These are phyloP conservation scores for Avena atlantica DNA, from an alignment of 176 grass and related monocot genomes.

Conservation along the genomic window DNA sequence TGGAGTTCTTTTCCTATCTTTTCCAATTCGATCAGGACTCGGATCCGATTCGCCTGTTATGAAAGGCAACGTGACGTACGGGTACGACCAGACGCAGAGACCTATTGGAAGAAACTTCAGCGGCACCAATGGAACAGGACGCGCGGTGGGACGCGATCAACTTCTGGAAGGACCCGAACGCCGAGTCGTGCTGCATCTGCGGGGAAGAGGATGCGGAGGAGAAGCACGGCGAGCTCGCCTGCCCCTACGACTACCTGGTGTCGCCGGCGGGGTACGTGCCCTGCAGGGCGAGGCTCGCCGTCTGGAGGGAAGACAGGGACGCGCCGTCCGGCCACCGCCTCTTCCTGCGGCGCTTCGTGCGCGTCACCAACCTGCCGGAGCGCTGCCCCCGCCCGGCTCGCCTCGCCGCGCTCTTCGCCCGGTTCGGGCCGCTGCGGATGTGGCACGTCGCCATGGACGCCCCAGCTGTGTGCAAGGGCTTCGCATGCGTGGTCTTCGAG, in stretches of 20 bases:
- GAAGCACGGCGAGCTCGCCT: slow-evolving; percentile 25
- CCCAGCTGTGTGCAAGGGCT: neutral
- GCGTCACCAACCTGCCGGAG: slow-evolving; percentile 15
- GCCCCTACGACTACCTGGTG: slow-evolving; percentile 29
- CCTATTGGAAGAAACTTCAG: neutral
- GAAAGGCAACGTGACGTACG: neutral
- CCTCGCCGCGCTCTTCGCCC: neutral
- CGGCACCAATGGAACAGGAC: neutral
- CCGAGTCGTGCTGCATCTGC: slow-evolving; percentile 16
- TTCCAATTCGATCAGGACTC: neutral
- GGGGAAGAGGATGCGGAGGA: slow-evolving; percentile 15
- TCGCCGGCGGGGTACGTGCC: neutral
- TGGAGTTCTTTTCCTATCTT: neutral
- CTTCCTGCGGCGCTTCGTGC: slow-evolving; percentile 18
- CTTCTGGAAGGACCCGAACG: slow-evolving; percentile 23
- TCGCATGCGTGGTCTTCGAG: neutral
- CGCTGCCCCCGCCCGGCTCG: neutral
- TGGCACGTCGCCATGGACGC: slow-evolving; percentile 22
- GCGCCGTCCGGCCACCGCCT: neutral
- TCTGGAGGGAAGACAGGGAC: slow-evolving; percentile 7
- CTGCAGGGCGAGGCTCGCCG: slow-evolving; percentile 9
- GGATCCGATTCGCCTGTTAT: neutral
- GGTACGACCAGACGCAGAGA: neutral
- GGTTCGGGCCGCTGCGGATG: neutral
- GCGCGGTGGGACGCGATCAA: neutral